These are phyloP conservation scores for Spatholobus suberectus DNA, from an alignment of 306 rosid species.

Conservation along the genomic window DNA sequence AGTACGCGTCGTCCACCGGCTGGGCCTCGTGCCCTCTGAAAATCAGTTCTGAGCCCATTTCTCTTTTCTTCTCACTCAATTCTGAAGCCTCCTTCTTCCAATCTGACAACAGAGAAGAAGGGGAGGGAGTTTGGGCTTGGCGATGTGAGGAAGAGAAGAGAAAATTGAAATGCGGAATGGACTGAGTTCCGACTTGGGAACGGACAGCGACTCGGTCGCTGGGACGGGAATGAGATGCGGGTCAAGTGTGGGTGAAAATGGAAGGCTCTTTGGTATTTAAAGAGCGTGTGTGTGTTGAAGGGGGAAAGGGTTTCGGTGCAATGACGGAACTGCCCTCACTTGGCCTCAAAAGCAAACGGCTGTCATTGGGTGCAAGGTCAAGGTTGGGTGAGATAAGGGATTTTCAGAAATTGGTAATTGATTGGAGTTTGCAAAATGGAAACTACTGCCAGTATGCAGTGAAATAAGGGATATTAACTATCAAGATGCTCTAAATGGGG, in stretches of 20 bases:
- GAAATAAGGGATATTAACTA: not conserved
- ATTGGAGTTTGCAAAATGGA: not conserved
- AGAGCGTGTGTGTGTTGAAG: not conserved
- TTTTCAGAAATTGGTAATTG: not conserved
- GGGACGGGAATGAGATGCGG: slow-evolving; percentile 16
- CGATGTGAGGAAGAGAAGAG: too few species aligned
- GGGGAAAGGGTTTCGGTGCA: not conserved
- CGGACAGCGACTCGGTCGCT: slow-evolving; percentile 46
- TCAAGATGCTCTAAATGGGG: not conserved
- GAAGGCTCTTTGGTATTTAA: slow-evolving; percentile 38
- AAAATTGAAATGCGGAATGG: not conserved
- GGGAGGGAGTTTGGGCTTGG: not conserved
- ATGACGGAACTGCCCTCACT: slow-evolving; percentile 46
- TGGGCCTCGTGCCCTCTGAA: slow-evolving; percentile 87
- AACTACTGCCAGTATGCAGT: not conserved
- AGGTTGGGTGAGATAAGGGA: not conserved
- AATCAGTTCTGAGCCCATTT: slow-evolving; percentile 69
- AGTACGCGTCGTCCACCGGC: slow-evolving; percentile 59
- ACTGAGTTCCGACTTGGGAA: slow-evolving; percentile 36
- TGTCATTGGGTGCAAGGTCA: slow-evolving; percentile 28
- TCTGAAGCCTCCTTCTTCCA: not conserved
- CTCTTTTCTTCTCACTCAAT: not conserved
- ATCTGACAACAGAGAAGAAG: not conserved
- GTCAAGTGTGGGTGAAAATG: not conserved
- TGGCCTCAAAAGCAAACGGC: slow-evolving; percentile 37